Evolutionary conservation across 345 rosid genomes (phyloP).

Genomic region (Nasturtium officinale): DNA sequence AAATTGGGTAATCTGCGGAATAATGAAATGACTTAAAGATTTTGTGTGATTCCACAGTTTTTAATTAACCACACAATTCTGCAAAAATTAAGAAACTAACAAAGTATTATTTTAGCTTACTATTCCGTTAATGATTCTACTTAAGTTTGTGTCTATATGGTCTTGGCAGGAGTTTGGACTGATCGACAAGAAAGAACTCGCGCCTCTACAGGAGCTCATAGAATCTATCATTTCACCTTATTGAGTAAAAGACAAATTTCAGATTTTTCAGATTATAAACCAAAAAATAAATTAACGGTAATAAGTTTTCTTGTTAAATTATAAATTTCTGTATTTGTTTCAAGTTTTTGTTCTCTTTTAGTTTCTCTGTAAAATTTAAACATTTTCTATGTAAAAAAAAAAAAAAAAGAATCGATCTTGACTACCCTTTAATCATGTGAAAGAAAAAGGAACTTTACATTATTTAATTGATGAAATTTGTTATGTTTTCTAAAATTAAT

Average conservation of each 20-base stretch:
- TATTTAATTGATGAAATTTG: not conserved
- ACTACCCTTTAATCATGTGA: constrained; percentile 36
- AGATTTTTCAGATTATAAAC: constrained; percentile 16
- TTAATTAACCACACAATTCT: not conserved
- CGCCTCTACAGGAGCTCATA: constrained; percentile 93
- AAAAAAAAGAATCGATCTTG: not conserved
- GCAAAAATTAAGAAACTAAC: not conserved
- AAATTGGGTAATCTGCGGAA: not conserved
- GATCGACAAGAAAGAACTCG: constrained; percentile 97
- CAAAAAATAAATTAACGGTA: constrained; percentile 26
- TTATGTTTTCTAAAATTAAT: not conserved
- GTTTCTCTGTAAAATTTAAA: constrained; percentile 24
- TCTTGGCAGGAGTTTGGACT: constrained; percentile 83
- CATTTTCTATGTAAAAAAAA: constrained; percentile 36
- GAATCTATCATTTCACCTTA: constrained; percentile 85
- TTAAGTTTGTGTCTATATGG: not conserved
- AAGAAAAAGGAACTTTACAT: constrained; percentile 34
- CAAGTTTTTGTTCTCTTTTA: not conserved
- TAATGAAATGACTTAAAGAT: not conserved
- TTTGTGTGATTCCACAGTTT: not conserved
- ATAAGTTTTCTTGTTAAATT: constrained; percentile 12
- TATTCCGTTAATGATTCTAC: not conserved
- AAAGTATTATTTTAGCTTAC: not conserved
- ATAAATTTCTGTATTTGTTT: constrained; percentile 16
- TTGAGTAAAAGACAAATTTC: constrained; percentile 41